Conservation (phyloP, 257 asterid genomes). For the Solanum appendiculatum region DNA sequence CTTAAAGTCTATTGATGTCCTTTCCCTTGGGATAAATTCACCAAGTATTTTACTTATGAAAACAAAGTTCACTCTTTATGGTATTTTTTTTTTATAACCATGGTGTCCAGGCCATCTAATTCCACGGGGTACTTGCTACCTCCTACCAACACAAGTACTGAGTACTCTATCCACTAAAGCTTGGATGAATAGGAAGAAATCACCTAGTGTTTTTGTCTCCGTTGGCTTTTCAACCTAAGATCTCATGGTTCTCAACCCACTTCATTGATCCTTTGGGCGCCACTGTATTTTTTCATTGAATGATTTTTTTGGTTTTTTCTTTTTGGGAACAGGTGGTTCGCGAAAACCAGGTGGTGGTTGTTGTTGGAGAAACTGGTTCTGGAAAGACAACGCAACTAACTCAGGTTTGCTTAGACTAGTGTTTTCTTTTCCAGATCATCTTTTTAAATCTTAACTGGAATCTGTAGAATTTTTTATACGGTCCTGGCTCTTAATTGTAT, state of each 20-base stretch:
- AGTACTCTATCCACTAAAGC: neutral
- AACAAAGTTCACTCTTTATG: neutral
- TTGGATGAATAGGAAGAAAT: neutral
- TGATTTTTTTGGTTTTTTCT: neutral
- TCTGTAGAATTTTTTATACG: neutral
- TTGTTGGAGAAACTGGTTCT: conserved; percentile 98
- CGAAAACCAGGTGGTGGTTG: conserved; percentile 92
- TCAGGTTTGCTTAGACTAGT: conserved; percentile 45
- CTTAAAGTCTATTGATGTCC: neutral
- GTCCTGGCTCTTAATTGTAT: neutral
- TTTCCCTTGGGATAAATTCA: neutral
- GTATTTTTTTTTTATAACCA: neutral
- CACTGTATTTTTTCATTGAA: neutral
- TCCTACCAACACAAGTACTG: neutral
- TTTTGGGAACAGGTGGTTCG: conserved; percentile 56
- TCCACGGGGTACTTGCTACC: neutral
- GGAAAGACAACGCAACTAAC: conserved; percentile 96
- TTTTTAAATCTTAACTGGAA: neutral
- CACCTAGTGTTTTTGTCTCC: neutral
- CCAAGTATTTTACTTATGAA: neutral
- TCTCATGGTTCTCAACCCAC: neutral
- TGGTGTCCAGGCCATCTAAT: neutral
- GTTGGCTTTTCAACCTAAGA: neutral
- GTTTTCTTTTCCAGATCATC: neutral
- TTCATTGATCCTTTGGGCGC: neutral